Evolutionary conservation across 306 rosid species (phyloP), one percentile per base, ranked within the genome.

Genomic region (Coriaria nepalensis): DNA sequence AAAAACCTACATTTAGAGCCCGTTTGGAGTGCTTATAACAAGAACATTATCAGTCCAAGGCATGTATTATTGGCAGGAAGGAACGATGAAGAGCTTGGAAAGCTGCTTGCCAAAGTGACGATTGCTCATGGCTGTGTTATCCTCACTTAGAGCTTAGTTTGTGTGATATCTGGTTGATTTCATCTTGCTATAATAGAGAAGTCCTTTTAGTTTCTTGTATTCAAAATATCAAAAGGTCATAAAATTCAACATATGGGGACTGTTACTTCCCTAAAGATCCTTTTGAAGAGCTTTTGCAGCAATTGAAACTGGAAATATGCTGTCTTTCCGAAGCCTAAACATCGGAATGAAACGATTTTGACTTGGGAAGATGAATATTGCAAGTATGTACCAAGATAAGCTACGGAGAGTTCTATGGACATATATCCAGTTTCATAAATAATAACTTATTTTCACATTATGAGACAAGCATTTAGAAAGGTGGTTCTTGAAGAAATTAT

Each of bases 321-420:
- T 49, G 93, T 84, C 14, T 84, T 90, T 73, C 84, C 95, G 97
- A 90, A 79, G 82, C 88, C 84, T 62, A 62, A 56, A 6, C 76
- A 70, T 37, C 80, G 61, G 37, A 55, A 4, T 8, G 61, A 51
- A 37, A 6, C 43, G 78, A 77, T 73, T 53, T 79, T 90, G 82
- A 61, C 73, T 15, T 90, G 87, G 90, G 95, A 79, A 70, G 86
- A 73, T 71, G 87, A 74, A 34, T 82, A 73, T 56, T 65, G 15
- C 64, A 76, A 70, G 46, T 60, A 54, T 60, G 53, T 62, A 66
- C 52, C 70, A 49, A 61, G 59, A 57, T 71, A 66, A 57, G 41
- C 45, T 61, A 34, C 20, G 62, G 77, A 56, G 13, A 62, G 10
- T 59, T 43, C 46, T 32, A 32, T 62, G 59, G 72, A 59, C 59